These are phyloP conservation scores for Fusarium coffeatum DNA, from an alignment of 2,329 filamentous ascomycete species.

Conservation along the genomic window DNA sequence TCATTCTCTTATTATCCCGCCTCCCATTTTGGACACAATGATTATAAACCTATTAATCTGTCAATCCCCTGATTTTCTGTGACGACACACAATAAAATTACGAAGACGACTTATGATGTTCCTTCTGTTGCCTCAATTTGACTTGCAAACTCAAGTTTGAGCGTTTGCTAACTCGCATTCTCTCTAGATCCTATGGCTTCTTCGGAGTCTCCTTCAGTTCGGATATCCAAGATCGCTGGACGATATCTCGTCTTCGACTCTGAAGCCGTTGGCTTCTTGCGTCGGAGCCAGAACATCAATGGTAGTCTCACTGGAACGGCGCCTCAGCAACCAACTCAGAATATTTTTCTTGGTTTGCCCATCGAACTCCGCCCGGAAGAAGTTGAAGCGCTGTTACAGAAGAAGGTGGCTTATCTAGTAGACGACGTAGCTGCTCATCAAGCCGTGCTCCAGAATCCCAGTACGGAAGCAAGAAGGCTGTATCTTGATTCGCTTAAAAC, in stretches of 20 bases:
- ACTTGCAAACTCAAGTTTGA: constrained; percentile 15
- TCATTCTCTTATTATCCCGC: constrained; percentile 4
- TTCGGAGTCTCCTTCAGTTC: constrained; percentile 62
- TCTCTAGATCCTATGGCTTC: constrained; percentile 39
- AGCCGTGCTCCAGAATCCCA: constrained; percentile 68
- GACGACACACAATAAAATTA: constrained; percentile 58
- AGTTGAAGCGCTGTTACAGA: constrained; percentile 81
- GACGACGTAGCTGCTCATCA: constrained; percentile 82
- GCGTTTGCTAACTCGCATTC: constrained; percentile 37
- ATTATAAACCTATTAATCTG: constrained; percentile 67
- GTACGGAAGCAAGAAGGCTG: constrained; percentile 65
- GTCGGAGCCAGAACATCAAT: constrained; percentile 84
- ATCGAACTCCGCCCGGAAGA: constrained; percentile 93
- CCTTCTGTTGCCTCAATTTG: constrained; percentile 6
- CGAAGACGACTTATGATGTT: constrained; percentile 59
- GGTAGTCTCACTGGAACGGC: constrained; percentile 88
- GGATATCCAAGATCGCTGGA: constrained; percentile 82
- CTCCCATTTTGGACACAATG: constrained; percentile 51
- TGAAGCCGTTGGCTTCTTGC: constrained; percentile 79
- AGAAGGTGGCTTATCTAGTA: constrained; percentile 80
- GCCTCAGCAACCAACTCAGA: constrained; percentile 93
- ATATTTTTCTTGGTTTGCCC: constrained; percentile 89
- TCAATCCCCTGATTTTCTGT: constrained; percentile 68
- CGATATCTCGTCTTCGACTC: constrained; percentile 93
- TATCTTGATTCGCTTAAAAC: constrained; percentile 71